Conservation (phyloP, 2,329 filamentous ascomycete genomes). For the Stagonosporopsis rhizophila region DNA sequence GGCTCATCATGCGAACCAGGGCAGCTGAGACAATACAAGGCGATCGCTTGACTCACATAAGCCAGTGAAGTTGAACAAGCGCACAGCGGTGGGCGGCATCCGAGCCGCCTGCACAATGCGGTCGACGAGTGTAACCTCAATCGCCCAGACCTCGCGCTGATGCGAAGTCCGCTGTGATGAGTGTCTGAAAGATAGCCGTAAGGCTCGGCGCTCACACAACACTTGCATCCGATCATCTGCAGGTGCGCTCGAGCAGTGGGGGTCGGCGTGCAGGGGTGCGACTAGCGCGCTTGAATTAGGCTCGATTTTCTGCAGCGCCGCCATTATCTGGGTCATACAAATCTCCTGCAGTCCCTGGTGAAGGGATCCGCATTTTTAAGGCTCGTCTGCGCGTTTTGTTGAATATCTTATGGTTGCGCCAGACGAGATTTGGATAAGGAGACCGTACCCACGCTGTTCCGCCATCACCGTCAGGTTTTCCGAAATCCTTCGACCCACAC, state of each 20-base stretch:
- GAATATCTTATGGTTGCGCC: constrained; percentile 10
- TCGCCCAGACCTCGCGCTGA: constrained; percentile 6
- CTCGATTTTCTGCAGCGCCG: constrained; percentile 13
- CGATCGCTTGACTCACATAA: neutral
- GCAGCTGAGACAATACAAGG: neutral
- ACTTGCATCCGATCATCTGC: constrained; percentile 32
- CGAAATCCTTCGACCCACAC: constrained; percentile 19
- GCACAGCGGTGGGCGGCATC: neutral
- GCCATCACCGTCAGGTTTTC: constrained; percentile 17
- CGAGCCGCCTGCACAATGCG: neutral
- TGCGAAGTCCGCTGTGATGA: constrained; percentile 1
- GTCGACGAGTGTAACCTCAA: constrained; percentile 9
- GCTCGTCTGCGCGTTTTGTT: constrained; percentile 17
- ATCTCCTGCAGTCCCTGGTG: constrained; percentile 19
- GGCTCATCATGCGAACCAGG: neutral
- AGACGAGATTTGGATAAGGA: constrained; percentile 3
- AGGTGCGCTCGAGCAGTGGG: constrained; percentile 33
- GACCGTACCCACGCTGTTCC: constrained; percentile 8
- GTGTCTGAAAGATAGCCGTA: constrained; percentile 8
- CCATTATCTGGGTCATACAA: constrained; percentile 23
- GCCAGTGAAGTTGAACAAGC: neutral
- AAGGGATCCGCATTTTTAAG: constrained; percentile 24
- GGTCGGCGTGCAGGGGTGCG: constrained; percentile 25
- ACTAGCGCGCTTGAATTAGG: constrained; percentile 3
- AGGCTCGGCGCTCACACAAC: constrained; percentile 16